Evolutionary conservation across 108 stramenopile genomes (phyloP).

Genomic region (Cyclostephanos tholiformis): DNA sequence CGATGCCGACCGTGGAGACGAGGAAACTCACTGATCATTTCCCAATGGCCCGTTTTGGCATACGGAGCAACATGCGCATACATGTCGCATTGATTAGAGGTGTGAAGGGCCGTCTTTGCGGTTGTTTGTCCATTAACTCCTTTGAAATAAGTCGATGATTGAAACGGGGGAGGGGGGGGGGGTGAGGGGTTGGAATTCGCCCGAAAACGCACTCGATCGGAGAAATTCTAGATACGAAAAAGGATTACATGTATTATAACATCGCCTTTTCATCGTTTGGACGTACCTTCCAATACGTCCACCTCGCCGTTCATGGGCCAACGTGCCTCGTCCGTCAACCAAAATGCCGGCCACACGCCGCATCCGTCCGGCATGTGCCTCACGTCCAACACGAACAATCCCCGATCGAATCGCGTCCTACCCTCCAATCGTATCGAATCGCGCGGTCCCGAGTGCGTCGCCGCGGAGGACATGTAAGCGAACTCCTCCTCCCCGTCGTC

Average conservation of each 20-base stretch:
- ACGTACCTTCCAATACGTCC: conserved; percentile 54
- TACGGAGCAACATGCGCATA: conserved; percentile 71
- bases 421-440: conserved; percentile 83
- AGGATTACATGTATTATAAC: no score
- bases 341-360: conserved; percentile 61
- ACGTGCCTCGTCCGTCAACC: conserved; percentile 48
- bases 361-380: conserved; percentile 57
- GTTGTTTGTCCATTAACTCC: conserved; percentile 51
- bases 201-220: no score
- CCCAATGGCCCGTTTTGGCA: conserved; percentile 78
- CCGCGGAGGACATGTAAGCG: conserved; percentile 71
- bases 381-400: conserved; percentile 80
- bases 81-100: conserved; percentile 73
- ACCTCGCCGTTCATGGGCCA: conserved; percentile 62
- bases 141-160: not conserved
- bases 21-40: conserved; percentile 48
- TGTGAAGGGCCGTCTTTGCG: conserved; percentile 60
- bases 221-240: no score
- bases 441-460: conserved; percentile 67
- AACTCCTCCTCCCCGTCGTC: conserved; percentile 59
- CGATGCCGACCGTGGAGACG: not conserved
- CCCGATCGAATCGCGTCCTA: conserved; percentile 74
- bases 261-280: no score
- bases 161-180: not conserved
- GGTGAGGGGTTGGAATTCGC: not conserved